Base-by-base conservation (phyloP, 2,329 filamentous ascomycete genomes). In the Aspergillus felis region DNA sequence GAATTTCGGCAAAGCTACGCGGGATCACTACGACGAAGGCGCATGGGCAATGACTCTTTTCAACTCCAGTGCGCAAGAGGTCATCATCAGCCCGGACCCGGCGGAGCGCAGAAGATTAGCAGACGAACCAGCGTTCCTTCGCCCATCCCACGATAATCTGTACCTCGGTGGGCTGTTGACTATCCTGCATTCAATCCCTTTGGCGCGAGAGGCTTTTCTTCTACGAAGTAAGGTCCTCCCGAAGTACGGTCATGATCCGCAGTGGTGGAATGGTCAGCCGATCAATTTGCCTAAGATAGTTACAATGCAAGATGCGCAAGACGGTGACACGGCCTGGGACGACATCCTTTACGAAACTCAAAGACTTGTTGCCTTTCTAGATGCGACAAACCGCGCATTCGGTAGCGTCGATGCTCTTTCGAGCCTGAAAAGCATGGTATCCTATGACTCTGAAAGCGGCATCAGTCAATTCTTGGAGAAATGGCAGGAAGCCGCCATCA, bases 221-320 rank as follows among this genome's bases (percentile, higher is more conserved):
- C 68, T 79, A 44, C 75, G 79, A n/a, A 72, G 74, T 7, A 71
- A 78, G 27, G 64, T 75, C 5, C 69, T 79, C 25, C 66, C 71
- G 2, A 75, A 81, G 57, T 87, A 87, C 63, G 83, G 82, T 47
- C 69, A 79, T 54, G 79, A 85, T 57, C 63, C 76, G 1, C 80
- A 84, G 10, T 88, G 85, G 85, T 88, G 85, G 85, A 82, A 81
- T 63, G 85, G 85, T 22, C 78, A 77, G 29, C 68, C 78, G 0
- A 80, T 84, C 27, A 72, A 78, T 29, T 69, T 79, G 14, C 76
- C 81, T 3, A 79, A 78, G 50, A 79, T 82, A 24, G 76, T 85
- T n/a, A 77, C 80, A 52, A 66, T 77, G 17, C 65, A 71, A 28
- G 70, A 74, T 56, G 65, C 70, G 29, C 64, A 66, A 8, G 66